phyloP scores from a whole-genome alignment of 495 filamentous ascomycete species.

The Paragyromitra xinjiangensis region DNA sequence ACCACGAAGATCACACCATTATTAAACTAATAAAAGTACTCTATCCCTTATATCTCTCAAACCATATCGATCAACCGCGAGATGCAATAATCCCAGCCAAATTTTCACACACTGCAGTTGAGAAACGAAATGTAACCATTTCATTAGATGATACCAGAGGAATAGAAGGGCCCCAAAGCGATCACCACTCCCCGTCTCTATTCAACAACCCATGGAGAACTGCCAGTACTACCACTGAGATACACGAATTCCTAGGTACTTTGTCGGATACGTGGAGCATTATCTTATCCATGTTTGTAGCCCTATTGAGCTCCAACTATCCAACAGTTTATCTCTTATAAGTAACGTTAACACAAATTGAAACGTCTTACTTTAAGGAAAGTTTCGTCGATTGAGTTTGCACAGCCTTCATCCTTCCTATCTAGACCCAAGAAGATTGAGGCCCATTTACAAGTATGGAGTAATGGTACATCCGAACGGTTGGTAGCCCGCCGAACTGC shows the following conservation, averaged over 20 bases:
- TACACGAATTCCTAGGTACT: slow-evolving; percentile 15
- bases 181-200: not conserved
- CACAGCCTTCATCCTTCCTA: not conserved
- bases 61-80: slow-evolving; percentile 15
- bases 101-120: slow-evolving; percentile 8
- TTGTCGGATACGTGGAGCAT: slow-evolving; percentile 19
- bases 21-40: slow-evolving; percentile 7
- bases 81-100: not conserved
- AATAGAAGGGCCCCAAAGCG: not conserved
- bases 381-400: slow-evolving; percentile 5
- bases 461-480: slow-evolving; percentile 12
- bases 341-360: not conserved
- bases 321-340: not conserved
- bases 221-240: not conserved
- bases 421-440: slow-evolving; percentile 9
- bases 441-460: slow-evolving; percentile 26
- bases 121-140: not conserved
- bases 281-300: slow-evolving; percentile 21
- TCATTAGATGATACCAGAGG: not conserved
- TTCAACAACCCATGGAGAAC: not conserved
- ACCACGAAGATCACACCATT: not conserved
- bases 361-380: not conserved
- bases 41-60: slow-evolving; percentile 25
- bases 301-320: not conserved
- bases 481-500: slow-evolving; percentile 21